Conservation (phyloP, 129 eudicot species). For the Centaurea solstitialis region DNA sequence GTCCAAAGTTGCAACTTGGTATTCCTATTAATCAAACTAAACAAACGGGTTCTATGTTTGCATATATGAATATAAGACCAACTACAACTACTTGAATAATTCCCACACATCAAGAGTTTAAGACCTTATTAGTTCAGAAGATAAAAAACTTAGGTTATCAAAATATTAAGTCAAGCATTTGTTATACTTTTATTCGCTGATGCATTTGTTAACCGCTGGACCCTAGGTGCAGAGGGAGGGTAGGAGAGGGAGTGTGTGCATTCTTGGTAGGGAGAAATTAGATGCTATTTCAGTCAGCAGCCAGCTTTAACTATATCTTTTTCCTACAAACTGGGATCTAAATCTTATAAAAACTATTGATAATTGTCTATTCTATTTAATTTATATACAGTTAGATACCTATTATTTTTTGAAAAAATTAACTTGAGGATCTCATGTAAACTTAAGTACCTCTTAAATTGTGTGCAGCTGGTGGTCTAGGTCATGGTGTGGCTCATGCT, state of each 20-base stretch:
- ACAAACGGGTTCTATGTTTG: no score
- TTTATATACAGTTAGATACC: neutral
- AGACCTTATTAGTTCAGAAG: no score
- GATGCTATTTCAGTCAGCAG: neutral
- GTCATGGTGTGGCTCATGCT: slow-evolving; percentile 98
- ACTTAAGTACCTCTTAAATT: slow-evolving; percentile 14
- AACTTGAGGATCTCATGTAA: neutral
- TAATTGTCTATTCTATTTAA: slow-evolving; percentile 7
- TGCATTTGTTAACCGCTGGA: neutral
- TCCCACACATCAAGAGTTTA: no score
- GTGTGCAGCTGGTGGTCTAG: slow-evolving; percentile 93
- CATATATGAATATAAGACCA: no score
- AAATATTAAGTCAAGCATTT: neutral
- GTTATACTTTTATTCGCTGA: neutral
- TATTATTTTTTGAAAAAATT: neutral
- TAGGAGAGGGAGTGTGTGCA: neutral
- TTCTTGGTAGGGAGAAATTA: neutral
- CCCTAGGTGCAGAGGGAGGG: neutral
- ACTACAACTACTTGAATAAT: no score
- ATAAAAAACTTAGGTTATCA: no score
- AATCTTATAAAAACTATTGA: neutral
- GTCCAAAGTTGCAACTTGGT: no score
- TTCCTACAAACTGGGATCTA: neutral
- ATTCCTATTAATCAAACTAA: no score
- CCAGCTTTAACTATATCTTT: no score